Base-by-base conservation (phyloP, 805 yeast species). In the Sugiyamaella americana region DNA sequence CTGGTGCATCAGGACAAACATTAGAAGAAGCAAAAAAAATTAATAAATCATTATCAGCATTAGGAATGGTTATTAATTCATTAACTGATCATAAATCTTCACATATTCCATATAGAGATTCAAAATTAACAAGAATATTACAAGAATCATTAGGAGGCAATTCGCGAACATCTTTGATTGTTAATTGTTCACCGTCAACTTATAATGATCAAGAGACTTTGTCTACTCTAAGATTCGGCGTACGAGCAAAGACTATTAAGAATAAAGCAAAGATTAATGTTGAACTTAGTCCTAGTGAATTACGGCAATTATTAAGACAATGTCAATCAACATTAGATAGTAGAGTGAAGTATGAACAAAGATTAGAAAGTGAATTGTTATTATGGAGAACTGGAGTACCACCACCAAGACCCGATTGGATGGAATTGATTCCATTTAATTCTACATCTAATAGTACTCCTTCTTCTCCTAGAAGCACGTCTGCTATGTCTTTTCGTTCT, bases 61-160 rank as follows among this genome's bases (percentile, higher is more conserved):
- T 88, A 47, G 95, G 95, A 2, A 79, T 81, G 61, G 94, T 87
- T 13, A 86, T 88, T 37, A 79, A 84, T 55, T 77, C 87, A 0
- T 73, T 89, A 40, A 82, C 94, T 0, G 89, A 84, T 54, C 76
- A 80, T 1, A 76, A 73, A 51, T 69, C 80, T 1, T 69, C 76
- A 2, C 87, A 84, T 56, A 67, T 82, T 6, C 88, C 93, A 0
- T 86, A 84, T 54, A 69, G 89, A 47, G 91, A 84, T 56, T 83
- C 94, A 1, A 83, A 83, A 55, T 70, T 87, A 43, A 84, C 95
- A 0, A 70, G 91, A 51, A 79, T 87, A 11, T 64, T 87, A 29
- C 89, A 84, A 59, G 88, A 84, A 54, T 79, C 91, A 0, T 65
- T 87, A 19, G 93, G 94, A 4, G 95, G 95, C 1, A 86, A 87